Evolutionary conservation across 1,139 yeast genomes (phyloP), one percentile per base, ranked within the genome.

Genomic region (Blastobotrys illinoisensis): DNA sequence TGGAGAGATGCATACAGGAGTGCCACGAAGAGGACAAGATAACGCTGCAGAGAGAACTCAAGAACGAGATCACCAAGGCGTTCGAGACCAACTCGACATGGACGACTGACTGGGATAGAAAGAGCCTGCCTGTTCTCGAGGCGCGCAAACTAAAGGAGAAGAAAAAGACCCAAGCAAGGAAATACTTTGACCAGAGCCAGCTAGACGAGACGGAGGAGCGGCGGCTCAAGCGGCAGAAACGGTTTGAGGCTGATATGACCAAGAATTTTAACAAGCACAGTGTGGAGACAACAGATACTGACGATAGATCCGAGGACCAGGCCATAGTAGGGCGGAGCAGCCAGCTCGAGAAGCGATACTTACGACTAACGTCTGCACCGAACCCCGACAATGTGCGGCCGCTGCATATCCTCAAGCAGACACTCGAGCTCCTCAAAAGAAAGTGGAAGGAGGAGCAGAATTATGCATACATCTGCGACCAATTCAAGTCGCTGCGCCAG

Each of bases 361-460:
- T 89, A 40, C 77, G 99, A 59, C 74, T 93, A 56, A 93, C 99
- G 0, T 88, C 97, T 1, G 97, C 85, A 48, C 97, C 98, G 0
- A 89, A 88, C 60, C 97, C 98, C 0, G 79, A 80, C 1, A 72
- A 78, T 28, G 97, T 93, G 2, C 77, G 99, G 48, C 97, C 98
- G 0, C 75, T 81, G 51, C 66, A 65, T 1, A 75, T 89, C 1
- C 73, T 93, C 54, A 76, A 79, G 60, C 77, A 78, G 63, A 79
- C 96, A 1, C 72, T 86, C 47, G 75, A 74, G 28, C 69, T 77
- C 54, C 76, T 93, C 6, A 71, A 82, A 60, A 67, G 71, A 7
- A 85, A 85, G 63, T 85, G 83, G 74, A 64, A 74, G 19, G 72
- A 73, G 6, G 79, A 79, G 21, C 77, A 77, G 49, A 76, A 78